Evolutionary conservation across 2,329 filamentous ascomycete species (phyloP).

Genomic region (Curvularia spicifera): DNA sequence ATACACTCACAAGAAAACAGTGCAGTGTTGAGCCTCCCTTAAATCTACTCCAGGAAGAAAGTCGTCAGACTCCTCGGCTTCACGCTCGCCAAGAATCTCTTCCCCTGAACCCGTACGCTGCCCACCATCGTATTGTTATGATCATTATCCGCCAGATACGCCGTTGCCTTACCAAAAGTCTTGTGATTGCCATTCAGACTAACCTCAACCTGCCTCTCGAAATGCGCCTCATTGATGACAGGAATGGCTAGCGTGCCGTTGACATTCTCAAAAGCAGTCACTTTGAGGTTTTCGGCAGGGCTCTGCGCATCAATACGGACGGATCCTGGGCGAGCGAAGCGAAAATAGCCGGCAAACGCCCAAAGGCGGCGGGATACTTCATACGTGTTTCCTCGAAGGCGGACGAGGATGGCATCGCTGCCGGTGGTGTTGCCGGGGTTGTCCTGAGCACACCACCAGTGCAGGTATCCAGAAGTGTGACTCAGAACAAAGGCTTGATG

Average conservation of each 20-base stretch:
- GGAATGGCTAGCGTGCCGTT: slow-evolving; percentile 39
- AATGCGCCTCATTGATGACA: slow-evolving; percentile 39
- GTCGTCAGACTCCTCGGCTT: slow-evolving; percentile 10
- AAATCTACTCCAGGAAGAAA: slow-evolving; percentile 13
- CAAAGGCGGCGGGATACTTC: slow-evolving; percentile 44
- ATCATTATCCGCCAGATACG: slow-evolving; percentile 15
- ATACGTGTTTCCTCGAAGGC: slow-evolving; percentile 35
- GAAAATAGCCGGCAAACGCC: slow-evolving; percentile 48
- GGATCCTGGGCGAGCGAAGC: slow-evolving; percentile 48
- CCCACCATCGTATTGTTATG: slow-evolving; percentile 16
- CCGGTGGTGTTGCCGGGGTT: slow-evolving; percentile 35
- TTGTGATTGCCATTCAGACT: neutral
- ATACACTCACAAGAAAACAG: neutral
- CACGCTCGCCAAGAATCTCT: slow-evolving; percentile 1
- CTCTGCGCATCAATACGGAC: slow-evolving; percentile 41
- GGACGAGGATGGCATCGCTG: slow-evolving; percentile 22
- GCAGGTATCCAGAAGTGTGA: slow-evolving; percentile 56
- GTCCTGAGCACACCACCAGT: slow-evolving; percentile 55
- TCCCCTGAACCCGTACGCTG: slow-evolving; percentile 4
- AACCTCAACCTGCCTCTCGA: slow-evolving; percentile 13
- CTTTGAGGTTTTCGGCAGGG: slow-evolving; percentile 28
- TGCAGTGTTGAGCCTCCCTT: neutral
- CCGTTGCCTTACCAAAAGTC: neutral
- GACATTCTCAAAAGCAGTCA: slow-evolving; percentile 35
- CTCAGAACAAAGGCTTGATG: slow-evolving; percentile 16